A percentile compares a stretch with the other conserved stretches of the same genome.
These are phyloP conservation scores for Phoenix roebelenii DNA, from an alignment of 176 grass and related monocot genomes.

Conservation along the genomic window DNA sequence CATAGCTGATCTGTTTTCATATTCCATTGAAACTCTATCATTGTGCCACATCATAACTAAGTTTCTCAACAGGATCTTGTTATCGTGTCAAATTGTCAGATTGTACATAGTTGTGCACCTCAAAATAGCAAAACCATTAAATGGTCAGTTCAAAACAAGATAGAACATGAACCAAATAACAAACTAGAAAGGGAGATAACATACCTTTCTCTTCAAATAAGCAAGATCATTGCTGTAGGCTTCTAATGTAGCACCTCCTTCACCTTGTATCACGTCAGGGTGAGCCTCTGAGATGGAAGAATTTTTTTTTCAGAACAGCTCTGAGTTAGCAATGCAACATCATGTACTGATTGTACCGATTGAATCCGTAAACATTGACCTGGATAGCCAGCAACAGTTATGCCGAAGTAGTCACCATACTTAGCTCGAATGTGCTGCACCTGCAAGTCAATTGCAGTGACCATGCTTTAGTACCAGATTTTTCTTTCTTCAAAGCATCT, in stretches of 20 bases:
- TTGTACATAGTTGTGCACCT: too few species aligned
- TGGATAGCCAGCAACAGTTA: constrained; percentile 88
- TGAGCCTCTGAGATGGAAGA: constrained; percentile 62
- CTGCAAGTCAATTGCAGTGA: constrained; percentile 35
- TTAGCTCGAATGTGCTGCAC: constrained; percentile 60
- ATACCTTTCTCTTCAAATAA: constrained; percentile 85
- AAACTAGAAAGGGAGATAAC: too few species aligned
- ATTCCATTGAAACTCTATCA: too few species aligned
- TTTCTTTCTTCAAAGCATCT: constrained; percentile 3
- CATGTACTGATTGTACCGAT: not conserved
- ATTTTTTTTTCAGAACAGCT: too few species aligned
- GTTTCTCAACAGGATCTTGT: too few species aligned
- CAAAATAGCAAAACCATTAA: too few species aligned
- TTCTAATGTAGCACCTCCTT: constrained; percentile 57
- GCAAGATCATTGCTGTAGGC: constrained; percentile 69
- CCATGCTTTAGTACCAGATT: constrained; percentile 6
- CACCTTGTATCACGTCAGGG: constrained; percentile 61
- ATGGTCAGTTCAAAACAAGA: not conserved
- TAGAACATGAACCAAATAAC: constrained; percentile 12
- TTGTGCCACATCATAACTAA: too few species aligned
- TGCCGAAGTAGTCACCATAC: constrained; percentile 81
- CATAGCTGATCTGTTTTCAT: too few species aligned
- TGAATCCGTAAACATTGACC: constrained; percentile 28
- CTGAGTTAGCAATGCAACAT: too few species aligned
- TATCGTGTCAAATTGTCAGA: too few species aligned